Evolutionary conservation across 192 early-diverging fungal species (phyloP).

Genomic region (Obelidium mucronatum): DNA sequence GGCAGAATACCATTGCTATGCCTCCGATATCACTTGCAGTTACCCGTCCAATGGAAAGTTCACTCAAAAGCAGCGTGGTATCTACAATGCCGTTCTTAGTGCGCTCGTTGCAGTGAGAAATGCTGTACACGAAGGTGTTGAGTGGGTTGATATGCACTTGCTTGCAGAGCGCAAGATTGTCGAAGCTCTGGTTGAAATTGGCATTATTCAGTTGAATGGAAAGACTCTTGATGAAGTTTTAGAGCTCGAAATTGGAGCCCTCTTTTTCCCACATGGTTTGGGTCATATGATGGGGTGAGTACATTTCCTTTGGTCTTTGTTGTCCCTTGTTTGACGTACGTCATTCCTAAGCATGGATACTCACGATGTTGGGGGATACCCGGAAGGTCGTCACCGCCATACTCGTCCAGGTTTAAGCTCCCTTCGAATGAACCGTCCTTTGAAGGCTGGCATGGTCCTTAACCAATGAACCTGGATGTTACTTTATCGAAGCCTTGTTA

Average conservation of each 20-base stretch:
- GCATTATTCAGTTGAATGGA: constrained; percentile 71
- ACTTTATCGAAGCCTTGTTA: constrained; percentile 87
- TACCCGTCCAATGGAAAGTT: constrained; percentile 84
- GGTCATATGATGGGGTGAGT: constrained; percentile 87
- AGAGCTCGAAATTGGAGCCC: constrained; percentile 72
- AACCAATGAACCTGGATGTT: constrained; percentile 94
- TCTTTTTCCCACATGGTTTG: constrained; percentile 92
- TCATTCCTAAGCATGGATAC: constrained; percentile 9
- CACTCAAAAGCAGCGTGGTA: constrained; percentile 69
- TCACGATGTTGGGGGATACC: constrained; percentile 76
- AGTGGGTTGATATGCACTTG: constrained; percentile 87
- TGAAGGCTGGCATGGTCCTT: constrained; percentile 83
- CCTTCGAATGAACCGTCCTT: constrained; percentile 75
- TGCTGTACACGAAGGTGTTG: constrained; percentile 70
- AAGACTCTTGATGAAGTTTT: constrained; percentile 60
- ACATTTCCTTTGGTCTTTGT: neutral
- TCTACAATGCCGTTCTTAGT: constrained; percentile 83
- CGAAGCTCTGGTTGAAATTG: constrained; percentile 73
- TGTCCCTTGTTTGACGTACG: neutral
- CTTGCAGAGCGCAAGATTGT: constrained; percentile 69
- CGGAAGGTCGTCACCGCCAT: constrained; percentile 74
- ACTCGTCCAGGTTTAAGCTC: constrained; percentile 74
- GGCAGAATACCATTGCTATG: constrained; percentile 80
- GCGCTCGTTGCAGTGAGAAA: constrained; percentile 80
- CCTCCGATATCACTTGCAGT: constrained; percentile 88